These are phyloP conservation scores for Peltaster fructicola DNA, from an alignment of 2,329 filamentous ascomycete genomes.

Conservation along the genomic window DNA sequence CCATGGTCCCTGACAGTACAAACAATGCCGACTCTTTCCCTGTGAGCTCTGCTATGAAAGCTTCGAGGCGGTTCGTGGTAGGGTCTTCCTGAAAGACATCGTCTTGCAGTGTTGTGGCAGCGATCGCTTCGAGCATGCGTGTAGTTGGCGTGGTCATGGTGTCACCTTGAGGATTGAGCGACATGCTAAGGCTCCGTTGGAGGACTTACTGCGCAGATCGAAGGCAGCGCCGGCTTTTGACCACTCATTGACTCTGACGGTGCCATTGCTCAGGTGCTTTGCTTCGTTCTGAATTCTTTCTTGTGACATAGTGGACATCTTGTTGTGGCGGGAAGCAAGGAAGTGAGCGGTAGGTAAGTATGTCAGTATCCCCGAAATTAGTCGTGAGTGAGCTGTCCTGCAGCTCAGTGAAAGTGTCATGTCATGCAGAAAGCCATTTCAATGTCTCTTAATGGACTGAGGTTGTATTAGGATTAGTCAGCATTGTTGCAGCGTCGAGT, in stretches of 20 bases:
- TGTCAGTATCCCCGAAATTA: too few species aligned
- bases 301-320: too few species aligned
- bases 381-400: too few species aligned
- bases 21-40: constrained; percentile 63
- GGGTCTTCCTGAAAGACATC: constrained; percentile 70
- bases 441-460: too few species aligned
- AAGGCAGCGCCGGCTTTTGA: constrained; percentile 34
- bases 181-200: constrained; percentile 1
- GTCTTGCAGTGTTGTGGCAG: constrained; percentile 57
- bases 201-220: constrained; percentile 32
- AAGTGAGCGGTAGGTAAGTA: too few species aligned
- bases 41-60: constrained; percentile 53
- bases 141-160: constrained; percentile 59
- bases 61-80: constrained; percentile 60
- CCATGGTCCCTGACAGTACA: constrained; percentile 84
- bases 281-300: constrained; percentile 10
- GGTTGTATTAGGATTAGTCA: too few species aligned
- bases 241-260: constrained; percentile 19
- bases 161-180: constrained; percentile 24
- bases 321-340: too few species aligned
- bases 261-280: constrained; percentile 10
- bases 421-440: too few species aligned
- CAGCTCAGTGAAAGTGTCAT: too few species aligned
- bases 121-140: constrained; percentile 67
- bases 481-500: too few species aligned